Evolutionary conservation across 1,284 basidiomycete species (phyloP).

Genomic region (Ganoderma sinense): DNA sequence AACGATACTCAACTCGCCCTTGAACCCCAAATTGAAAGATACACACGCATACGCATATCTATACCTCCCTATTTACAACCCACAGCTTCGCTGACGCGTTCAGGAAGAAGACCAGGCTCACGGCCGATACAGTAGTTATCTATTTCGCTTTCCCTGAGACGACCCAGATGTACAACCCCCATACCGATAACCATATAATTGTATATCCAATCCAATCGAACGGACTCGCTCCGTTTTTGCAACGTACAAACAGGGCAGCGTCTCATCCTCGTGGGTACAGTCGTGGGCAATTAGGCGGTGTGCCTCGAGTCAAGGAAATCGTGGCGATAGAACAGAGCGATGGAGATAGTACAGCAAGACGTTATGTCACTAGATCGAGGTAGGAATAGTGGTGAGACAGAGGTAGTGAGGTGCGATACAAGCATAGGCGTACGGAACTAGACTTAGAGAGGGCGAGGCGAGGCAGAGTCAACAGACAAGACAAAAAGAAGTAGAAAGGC

Average conservation of each 20-base stretch:
- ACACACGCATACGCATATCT: neutral
- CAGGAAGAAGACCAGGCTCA: neutral
- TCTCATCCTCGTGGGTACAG: neutral
- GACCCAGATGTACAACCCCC: neutral
- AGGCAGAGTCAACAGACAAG: neutral
- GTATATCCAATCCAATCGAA: neutral
- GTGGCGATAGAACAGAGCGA: neutral
- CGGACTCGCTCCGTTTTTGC: neutral
- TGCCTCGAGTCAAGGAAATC: neutral
- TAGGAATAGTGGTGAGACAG: neutral
- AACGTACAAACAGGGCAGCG: neutral
- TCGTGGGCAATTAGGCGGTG: neutral
- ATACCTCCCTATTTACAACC: neutral
- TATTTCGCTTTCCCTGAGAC: neutral
- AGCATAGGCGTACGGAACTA: neutral
- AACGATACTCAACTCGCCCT: neutral
- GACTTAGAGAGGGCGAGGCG: neutral
- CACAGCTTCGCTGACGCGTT: neutral
- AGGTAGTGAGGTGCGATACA: neutral
- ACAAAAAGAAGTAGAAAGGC: neutral
- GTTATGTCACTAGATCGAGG: constrained; percentile 10
- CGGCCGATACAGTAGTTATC: neutral
- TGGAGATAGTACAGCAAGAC: constrained; percentile 7
- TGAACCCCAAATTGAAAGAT: neutral
- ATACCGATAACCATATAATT: neutral